These are phyloP conservation scores for Davidsoniella eucalypti DNA, from an alignment of 2,329 filamentous ascomycete species.

Conservation along the genomic window DNA sequence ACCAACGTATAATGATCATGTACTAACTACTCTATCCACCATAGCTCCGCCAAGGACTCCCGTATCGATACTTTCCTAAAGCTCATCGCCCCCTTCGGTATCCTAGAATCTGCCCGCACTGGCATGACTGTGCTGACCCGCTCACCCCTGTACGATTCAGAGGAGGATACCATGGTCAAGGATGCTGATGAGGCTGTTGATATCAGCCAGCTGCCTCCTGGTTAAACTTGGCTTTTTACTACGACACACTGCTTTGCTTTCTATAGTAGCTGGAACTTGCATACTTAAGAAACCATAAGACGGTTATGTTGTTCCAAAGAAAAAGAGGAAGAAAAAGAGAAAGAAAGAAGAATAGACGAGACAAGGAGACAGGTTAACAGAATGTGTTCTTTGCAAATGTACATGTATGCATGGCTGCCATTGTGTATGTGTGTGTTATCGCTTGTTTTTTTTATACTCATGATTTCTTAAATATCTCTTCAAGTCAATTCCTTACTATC, in stretches of 20 bases:
- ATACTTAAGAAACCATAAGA: slow-evolving; percentile 26
- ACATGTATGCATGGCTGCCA: not conserved
- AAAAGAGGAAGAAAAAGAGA: not conserved
- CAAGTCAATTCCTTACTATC: not conserved
- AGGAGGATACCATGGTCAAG: slow-evolving; percentile 55
- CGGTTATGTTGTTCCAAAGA: not conserved
- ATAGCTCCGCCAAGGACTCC: slow-evolving; percentile 72
- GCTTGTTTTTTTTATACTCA: not conserved
- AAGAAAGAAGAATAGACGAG: not conserved
- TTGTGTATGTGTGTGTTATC: not conserved
- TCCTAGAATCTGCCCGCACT: slow-evolving; percentile 87
- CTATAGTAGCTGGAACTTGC: slow-evolving; percentile 14
- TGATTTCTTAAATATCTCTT: not conserved
- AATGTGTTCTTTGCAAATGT: slow-evolving; percentile 11
- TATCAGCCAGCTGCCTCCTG: slow-evolving; percentile 80
- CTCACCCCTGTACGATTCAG: slow-evolving; percentile 64
- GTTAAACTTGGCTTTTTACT: slow-evolving; percentile 32
- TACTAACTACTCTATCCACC: slow-evolving; percentile 15
- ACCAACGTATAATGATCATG: not conserved
- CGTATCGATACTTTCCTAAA: slow-evolving; percentile 98
- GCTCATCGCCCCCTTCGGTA: slow-evolving; percentile 83
- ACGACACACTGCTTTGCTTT: slow-evolving; percentile 6
- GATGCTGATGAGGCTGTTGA: slow-evolving; percentile 93
- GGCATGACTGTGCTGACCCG: slow-evolving; percentile 93
- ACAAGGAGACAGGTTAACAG: slow-evolving; percentile 13